A percentile compares a stretch with the other conserved stretches of the same genome.
phyloP scores from a whole-genome alignment of 1,284 basidiomycete genomes.

The Microbotryum saponariae region DNA sequence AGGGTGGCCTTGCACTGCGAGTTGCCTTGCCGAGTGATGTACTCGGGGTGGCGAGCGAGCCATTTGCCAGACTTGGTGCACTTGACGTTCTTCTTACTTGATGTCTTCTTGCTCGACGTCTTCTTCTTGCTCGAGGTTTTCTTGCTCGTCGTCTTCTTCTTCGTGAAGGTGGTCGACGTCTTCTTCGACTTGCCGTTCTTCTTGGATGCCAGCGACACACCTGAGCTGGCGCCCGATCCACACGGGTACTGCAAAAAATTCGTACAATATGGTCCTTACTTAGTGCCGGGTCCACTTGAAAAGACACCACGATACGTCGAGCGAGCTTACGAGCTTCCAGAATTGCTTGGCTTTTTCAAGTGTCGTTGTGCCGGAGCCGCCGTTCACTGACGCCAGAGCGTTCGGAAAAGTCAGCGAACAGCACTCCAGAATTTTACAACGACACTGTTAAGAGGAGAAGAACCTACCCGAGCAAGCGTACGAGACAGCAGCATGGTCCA shows the following conservation, averaged over 20 bases:
- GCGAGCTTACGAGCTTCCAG: constrained; percentile 19
- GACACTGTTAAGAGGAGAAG: neutral
- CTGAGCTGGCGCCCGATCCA: neutral
- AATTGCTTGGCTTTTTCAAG: constrained; percentile 27
- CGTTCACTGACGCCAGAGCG: constrained; percentile 8
- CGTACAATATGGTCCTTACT: neutral
- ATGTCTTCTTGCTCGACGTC: neutral
- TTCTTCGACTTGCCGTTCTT: neutral
- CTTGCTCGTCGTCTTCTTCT: constrained; percentile 5
- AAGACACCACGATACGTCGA: neutral
- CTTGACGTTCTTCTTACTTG: neutral
- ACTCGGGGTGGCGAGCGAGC: constrained; percentile 11
- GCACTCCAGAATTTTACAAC: no score
- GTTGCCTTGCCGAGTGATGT: constrained; percentile 5
- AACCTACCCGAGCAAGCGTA: constrained; percentile 18
- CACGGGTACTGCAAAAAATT: neutral
- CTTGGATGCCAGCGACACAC: neutral
- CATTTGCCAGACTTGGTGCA: constrained; percentile 14
- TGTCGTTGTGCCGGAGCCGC: constrained; percentile 13
- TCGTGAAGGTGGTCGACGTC: neutral
- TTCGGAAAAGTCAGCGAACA: no score
- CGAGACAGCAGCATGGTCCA: constrained; percentile 24
- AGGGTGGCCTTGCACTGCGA: no score
- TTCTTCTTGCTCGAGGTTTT: neutral
- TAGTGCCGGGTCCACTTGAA: neutral